Conservation (phyloP, 2,329 filamentous ascomycete genomes). For the Grosmannia clavigera region DNA sequence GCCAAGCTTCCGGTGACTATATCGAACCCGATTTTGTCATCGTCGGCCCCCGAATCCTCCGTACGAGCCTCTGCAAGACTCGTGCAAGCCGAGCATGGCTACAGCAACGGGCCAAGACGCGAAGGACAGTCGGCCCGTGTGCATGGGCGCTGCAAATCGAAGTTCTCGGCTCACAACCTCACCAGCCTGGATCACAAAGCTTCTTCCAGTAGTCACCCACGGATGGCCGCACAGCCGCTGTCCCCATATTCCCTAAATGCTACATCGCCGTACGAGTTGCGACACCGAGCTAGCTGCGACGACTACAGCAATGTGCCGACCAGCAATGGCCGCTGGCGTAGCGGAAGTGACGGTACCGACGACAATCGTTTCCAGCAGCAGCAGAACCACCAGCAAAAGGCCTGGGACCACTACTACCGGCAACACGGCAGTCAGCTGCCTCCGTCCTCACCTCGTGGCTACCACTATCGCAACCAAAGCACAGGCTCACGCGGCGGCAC, state of each 20-base stretch:
- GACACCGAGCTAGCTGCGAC: conserved; percentile 24
- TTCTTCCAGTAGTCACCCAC: not conserved
- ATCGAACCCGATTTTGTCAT: conserved; percentile 14
- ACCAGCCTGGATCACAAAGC: not conserved
- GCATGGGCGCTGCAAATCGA: not conserved
- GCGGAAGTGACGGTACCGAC: conserved; percentile 16
- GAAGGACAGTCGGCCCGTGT: not conserved
- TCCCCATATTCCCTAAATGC: conserved; percentile 8
- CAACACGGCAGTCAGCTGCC: conserved; percentile 18
- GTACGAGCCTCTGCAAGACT: not conserved
- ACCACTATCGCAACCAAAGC: conserved; percentile 26
- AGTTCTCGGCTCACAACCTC: not conserved
- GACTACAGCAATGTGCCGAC: not conserved
- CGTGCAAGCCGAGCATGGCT: not conserved
- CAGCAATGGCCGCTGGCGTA: conserved; percentile 13
- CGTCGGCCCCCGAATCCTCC: conserved; percentile 13
- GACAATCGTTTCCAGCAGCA: conserved; percentile 5
- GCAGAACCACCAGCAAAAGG: conserved; percentile 11
- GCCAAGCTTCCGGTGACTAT: not conserved
- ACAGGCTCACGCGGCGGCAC: conserved; percentile 16
- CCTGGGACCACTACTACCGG: conserved; percentile 21
- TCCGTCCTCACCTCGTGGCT: conserved; percentile 20
- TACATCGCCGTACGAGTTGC: conserved; percentile 15
- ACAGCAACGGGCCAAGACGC: not conserved
- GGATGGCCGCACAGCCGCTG: not conserved